Conservation (phyloP, 257 asterid genomes). For the Solanum acaule region DNA sequence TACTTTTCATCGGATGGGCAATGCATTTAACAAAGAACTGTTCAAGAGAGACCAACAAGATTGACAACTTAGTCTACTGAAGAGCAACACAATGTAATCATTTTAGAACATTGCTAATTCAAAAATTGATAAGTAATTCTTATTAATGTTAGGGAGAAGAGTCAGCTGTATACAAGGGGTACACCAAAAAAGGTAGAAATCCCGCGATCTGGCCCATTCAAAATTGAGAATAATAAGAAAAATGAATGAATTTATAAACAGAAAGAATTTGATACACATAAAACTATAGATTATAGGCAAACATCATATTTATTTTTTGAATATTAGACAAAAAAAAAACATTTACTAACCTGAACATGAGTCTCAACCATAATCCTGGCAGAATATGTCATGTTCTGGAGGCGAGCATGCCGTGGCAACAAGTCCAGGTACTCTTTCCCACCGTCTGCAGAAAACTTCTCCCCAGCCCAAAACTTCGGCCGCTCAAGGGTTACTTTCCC, state of each 20-base stretch:
- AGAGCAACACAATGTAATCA: not conserved
- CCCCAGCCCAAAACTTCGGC: constrained; percentile 58
- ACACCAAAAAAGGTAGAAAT: not conserved
- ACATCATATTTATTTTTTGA: not conserved
- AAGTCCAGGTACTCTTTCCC: constrained; percentile 35
- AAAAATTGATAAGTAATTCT: not conserved
- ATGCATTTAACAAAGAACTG: not conserved
- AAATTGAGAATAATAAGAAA: not conserved
- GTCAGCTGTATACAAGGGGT: not conserved
- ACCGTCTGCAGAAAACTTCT: constrained; percentile 44
- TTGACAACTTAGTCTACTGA: not conserved
- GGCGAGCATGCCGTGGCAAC: constrained; percentile 85
- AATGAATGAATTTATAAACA: not conserved
- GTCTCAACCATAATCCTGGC: constrained; percentile 61
- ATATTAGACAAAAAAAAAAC: not conserved
- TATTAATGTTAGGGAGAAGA: not conserved
- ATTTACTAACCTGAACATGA: constrained; percentile 44
- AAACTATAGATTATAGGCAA: not conserved
- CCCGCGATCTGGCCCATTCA: not conserved
- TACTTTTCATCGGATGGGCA: not conserved
- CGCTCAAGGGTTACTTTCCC: constrained; percentile 69
- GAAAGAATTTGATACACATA: not conserved
- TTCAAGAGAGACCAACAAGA: not conserved
- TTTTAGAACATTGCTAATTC: not conserved
- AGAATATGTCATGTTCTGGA: constrained; percentile 84